Base-by-base conservation (phyloP, 2,329 filamentous ascomycete species). In the Furcasterigmium sp. region DNA sequence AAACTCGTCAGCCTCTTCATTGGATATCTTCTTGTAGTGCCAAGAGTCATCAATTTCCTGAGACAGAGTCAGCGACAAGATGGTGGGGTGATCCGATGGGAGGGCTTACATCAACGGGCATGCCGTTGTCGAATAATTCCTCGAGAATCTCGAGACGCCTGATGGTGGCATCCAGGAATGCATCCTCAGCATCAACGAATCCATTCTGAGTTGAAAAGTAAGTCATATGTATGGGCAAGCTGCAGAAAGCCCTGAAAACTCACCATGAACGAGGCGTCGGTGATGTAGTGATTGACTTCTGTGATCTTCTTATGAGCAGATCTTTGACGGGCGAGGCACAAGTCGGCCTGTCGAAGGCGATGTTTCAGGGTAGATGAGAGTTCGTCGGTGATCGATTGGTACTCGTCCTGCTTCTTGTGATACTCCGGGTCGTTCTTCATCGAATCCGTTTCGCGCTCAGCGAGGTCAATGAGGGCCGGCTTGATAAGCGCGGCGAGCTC, bases 391-490 rank as follows among this genome's bases (percentile, higher is more conserved):
- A 84, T 63, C 15, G 65, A 59, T 9, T 64, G 51, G 58, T 78
- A 79, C 55, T 82, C 77, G 7, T 69, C 64, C 11, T 70, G 71
- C 49, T 74, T 60, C 55, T 75, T 71, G 61, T 81, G 69, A 37
- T 66, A 68, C 8, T 74, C 62, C 8, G 75, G 68, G 41, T 80
- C 70, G 39, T 73, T 65, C 48, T 79, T 68, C 46, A 86, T 63
- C 46, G 74, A 70, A 39, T 80, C 75, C 45, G 84, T 63, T 41
- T 68, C 75, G 26, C 79, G 72, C 42, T 79, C 75, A 15, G 81
- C 80, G 17, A 88, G 68, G 55, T 86, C 82, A 46, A 81, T 78
- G 13, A 86, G 67, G 9, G 80, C 73, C 14, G 78, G 76, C 59
- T 84, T 86, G 53, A 85, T 63, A 23, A 76, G 70, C 52, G 78